Conservation (phyloP, 2,329 filamentous ascomycete species). For the Venturia oleaginea region DNA sequence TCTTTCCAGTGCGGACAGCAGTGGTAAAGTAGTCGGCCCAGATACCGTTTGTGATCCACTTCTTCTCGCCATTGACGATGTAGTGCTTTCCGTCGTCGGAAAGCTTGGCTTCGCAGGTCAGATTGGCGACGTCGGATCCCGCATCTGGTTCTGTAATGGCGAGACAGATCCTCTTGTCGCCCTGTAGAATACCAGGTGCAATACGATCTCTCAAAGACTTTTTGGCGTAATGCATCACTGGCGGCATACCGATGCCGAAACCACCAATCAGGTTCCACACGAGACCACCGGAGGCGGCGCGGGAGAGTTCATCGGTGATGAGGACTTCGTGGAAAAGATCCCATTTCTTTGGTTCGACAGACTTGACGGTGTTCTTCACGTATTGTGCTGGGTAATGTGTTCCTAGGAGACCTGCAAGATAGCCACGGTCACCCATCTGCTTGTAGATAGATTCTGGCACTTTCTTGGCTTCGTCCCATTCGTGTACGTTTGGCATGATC, state of each 20-base stretch:
- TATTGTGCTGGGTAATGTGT: slow-evolving; percentile 72
- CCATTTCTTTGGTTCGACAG: slow-evolving; percentile 81
- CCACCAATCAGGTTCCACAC: slow-evolving; percentile 96
- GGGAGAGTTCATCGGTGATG: slow-evolving; percentile 87
- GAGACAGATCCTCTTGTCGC: slow-evolving; percentile 94
- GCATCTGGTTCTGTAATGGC: slow-evolving; percentile 97
- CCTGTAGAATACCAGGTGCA: slow-evolving; percentile 75
- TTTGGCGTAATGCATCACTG: slow-evolving; percentile 84
- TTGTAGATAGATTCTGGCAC: slow-evolving; percentile 89
- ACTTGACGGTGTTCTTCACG: slow-evolving; percentile 60
- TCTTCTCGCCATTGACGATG: slow-evolving; percentile 99
- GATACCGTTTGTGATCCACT: slow-evolving; percentile 98
- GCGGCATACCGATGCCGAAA: slow-evolving; percentile 91
- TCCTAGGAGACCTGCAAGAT: slow-evolving; percentile 85
- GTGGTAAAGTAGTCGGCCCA: slow-evolving; percentile 98
- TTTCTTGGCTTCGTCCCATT: slow-evolving; percentile 94
- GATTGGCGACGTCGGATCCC: slow-evolving; percentile 87
- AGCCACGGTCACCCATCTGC: slow-evolving; percentile 86
- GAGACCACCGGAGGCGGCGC: slow-evolving; percentile 79
- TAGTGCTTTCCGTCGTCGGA: slow-evolving; percentile 96
- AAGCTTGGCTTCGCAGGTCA: slow-evolving; percentile 92
- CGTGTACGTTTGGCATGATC: slow-evolving; percentile 82
- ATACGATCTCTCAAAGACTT: slow-evolving; percentile 79
- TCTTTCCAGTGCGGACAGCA: slow-evolving; percentile 79
- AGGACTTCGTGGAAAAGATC: slow-evolving; percentile 98